Evolutionary conservation across 768 basidiomycete species (phyloP), one percentile per base, ranked within the genome.

Genomic region (Kwoniella mangroviensis): DNA sequence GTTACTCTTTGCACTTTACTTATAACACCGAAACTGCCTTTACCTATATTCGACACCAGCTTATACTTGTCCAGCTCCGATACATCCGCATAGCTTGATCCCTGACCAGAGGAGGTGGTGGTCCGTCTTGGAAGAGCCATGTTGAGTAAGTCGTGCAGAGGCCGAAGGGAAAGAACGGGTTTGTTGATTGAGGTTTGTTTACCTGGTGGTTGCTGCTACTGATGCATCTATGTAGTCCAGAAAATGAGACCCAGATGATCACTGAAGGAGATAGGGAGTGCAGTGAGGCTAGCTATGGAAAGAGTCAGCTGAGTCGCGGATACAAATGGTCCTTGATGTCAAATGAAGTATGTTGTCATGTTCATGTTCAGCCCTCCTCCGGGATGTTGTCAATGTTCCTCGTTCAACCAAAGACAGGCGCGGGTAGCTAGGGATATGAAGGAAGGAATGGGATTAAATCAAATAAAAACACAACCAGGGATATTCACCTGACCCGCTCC

Each of bases 1-100:
- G 87, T 84, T 82, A 92, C 92, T 75, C 94, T 85, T 71, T 89
- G 86, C 13, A 98, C 95, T 85, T 98, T 98, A 69, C 94, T 89
- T 73, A 99, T 99, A 70, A 98, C 92, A 1, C 97, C 97, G 85
- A 99, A 99, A 4, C 92, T 92, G 28, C 97, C 97, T 77, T 95
- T 98, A 4, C 97, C 97, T 57, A 99, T 96, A 67, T 97, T 87
- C 73, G 95, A 94, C 57, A 94, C 86, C 7, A 92, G 86, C 71
- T 94, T 93, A 78, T 96, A 98, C 59, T 88, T 87, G 75, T 92
- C 91, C 22, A 95, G 85, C 63, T 80, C 74, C 7, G 78, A 67
- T 1, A 75, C 71, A 57, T 76, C 76, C 1, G 75, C 75, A 70
- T 75, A 79, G 19, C 74, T 70, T 5, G 70, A 67, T 42, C 64